Evolutionary conservation across 164 flowering plant species (phyloP), one percentile per base, ranked within the genome.

Genomic region (Sedum album): DNA sequence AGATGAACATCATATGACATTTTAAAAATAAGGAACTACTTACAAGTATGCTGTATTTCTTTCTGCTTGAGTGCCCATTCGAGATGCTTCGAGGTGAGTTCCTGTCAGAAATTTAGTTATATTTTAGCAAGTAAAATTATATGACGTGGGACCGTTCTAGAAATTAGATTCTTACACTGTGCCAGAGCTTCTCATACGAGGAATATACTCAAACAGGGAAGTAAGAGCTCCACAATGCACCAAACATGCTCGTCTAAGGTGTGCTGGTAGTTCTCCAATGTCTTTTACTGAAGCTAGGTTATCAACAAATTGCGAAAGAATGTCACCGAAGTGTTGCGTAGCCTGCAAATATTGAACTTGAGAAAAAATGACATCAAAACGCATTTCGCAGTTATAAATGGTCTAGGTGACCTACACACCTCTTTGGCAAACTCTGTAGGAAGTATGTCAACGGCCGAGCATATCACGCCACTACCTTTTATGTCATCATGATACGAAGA

Each of bases 361-460:
- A 31, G 72, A 41, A 66, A 31, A 66, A 72, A n/a, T 13, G 38
- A 2, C 35, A 67, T 35, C 7, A 68, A 55, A n/a, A 23, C 31
- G 33, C 69, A 6, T 55, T 44, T 44, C 21, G 0, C 55, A 67
- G 13, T 10, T 60, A 28, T 13, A 30, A 35, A 21, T 10, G 42
- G 23, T 20, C 15, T 28, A 14, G 48, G 67, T 61, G 57, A 23
- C 69, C 44, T 68, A 36, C 5, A 7, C 49, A 93, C 98, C 94
- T 94, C 98, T 79, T 84, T 94, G 41, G 98, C 94, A 80, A 94
- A 91, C 80, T 94, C 90, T 18, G 98, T 91, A 42, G 98, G 98
- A 76, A 94, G 96, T 81, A 83, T 94, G 71, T 91, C 98, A 69
- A 94, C 91, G 51, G 96, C 88, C 66, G 79, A 80, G 75, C 90